Base-by-base conservation (phyloP, 2,329 filamentous ascomycete genomes). In the Fusarium marasasianum region DNA sequence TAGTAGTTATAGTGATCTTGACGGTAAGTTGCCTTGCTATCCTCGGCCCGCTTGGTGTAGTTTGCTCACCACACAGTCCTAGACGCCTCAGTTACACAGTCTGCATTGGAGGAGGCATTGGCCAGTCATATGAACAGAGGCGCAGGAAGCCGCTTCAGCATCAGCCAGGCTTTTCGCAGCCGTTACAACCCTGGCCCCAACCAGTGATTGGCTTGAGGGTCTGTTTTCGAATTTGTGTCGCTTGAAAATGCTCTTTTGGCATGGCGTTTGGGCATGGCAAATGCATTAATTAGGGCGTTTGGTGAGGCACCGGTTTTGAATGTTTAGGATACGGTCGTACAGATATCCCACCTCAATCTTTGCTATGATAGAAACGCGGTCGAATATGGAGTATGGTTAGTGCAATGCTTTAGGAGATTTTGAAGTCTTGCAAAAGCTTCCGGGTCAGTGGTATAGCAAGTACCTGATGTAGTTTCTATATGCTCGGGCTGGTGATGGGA, bases 1-100 rank as follows among this genome's bases (percentile, higher is more conserved):
- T 3, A 96, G 93, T 80, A 95, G 93, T 77, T 96, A 94, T 78
- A 96, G 93, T 82, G 94, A 96, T 83, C 87, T 97, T 48, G 94
- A 96, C 80, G 93, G 93, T 90, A 84, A 66, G 45, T 65, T 76
- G 66, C 48, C 31, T 55, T 24, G 60, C n/a, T 66, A 51, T 47
- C 20, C 56, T 40, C 18, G 40, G 48, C 55, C 60, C 57, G 15
- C 38, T 56, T 57, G 13, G 26, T 14, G 6, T 35, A 43, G 38
- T 40, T 69, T 61, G 64, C 75, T 64, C 33, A 67, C 48, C 17
- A 31, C 18, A 26, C 14, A 31, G 37, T 29, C 18, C 18, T 37
- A 93, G 93, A 95, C 85, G 91, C 92, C 24, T 94, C 93, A 24
- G 91, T 96, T 22, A 95, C 93, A 35, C 93, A 95, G 80, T 94